These are phyloP conservation scores for Lasiodiplodia sp. DNA, from an alignment of 2,329 filamentous ascomycete species.

Conservation along the genomic window DNA sequence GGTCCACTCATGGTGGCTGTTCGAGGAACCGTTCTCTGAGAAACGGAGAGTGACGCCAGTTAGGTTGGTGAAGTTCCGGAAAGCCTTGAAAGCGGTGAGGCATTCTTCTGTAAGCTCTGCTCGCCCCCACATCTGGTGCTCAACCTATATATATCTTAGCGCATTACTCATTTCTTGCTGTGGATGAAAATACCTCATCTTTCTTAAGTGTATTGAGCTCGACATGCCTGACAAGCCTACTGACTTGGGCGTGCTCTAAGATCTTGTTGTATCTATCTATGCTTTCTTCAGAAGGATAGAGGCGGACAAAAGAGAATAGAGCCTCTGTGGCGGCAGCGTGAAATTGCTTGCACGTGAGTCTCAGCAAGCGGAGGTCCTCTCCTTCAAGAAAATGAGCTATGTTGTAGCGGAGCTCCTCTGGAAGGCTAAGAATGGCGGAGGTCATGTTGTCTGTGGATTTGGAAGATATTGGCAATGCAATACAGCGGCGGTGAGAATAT, in stretches of 20 bases:
- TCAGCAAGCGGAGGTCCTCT: neutral
- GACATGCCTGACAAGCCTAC: neutral
- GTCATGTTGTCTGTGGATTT: neutral
- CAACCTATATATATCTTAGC: neutral
- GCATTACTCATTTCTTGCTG: neutral
- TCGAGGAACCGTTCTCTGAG: neutral
- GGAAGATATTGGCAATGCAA: neutral
- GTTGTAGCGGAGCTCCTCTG: constrained; percentile 12
- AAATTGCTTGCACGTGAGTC: constrained; percentile 2
- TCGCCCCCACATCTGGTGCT: neutral
- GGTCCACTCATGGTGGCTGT: neutral
- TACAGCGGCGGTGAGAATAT: neutral
- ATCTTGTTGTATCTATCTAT: neutral
- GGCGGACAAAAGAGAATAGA: neutral
- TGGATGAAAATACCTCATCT: neutral
- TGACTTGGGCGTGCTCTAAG: neutral
- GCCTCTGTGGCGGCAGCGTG: neutral
- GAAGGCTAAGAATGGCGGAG: neutral
- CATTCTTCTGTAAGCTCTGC: neutral
- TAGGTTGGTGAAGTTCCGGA: neutral
- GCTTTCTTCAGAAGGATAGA: neutral
- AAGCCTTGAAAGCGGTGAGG: neutral
- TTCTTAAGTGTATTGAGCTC: neutral
- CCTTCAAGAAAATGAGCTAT: neutral
- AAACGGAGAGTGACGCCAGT: neutral